Evolutionary conservation across 2,329 filamentous ascomycete genomes (phyloP), one percentile per base, ranked within the genome.

Genomic region (Coleophoma cylindrospora): DNA sequence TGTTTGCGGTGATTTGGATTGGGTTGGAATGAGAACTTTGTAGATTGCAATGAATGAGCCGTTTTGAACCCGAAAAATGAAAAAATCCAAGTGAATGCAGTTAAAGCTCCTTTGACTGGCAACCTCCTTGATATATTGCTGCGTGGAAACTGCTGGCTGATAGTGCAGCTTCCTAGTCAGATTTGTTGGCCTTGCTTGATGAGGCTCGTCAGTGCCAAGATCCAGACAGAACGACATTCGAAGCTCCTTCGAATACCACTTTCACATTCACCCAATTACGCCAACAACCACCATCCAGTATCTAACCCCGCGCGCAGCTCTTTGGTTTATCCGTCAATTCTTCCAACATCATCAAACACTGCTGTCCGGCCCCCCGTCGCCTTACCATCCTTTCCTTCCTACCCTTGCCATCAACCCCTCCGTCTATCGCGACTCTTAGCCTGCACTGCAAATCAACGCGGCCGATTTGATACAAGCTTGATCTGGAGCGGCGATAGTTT

Each of bases 361-460:
- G n/a, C 32, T 22, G 22, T 17, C 32, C 45, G 32, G 34, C 41
- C 48, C 40, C 52, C 57, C 56, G 54, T 54, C 47, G 46, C 54
- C 54, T 55, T 51, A 53, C 49, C 53, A 51, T 55, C 45, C 53
- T 52, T 47, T 45, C 40, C 46, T 46, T 48, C 50, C 36, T 46
- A 59, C 53, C 61, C 59, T 58, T 56, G 59, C 49, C 50, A 41
- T 52, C 45, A 47, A 50, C 48, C 47, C 50, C 53, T 59, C 59
- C 58, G 60, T 56, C 56, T 58, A 50, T 57, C 49, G 43, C 45
- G 32, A 45, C 45, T 38, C 12, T 19, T 37, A 47, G 51, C 49
- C 51, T 48, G 46, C 49, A 43, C 21, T 27, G 43, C 50, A 48
- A 51, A 50, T 57, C 54, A 49, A 60, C 58, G 55, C 57, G 54